Conservation (phyloP, 495 filamentous ascomycete genomes). For the Neurospora sp. region DNA sequence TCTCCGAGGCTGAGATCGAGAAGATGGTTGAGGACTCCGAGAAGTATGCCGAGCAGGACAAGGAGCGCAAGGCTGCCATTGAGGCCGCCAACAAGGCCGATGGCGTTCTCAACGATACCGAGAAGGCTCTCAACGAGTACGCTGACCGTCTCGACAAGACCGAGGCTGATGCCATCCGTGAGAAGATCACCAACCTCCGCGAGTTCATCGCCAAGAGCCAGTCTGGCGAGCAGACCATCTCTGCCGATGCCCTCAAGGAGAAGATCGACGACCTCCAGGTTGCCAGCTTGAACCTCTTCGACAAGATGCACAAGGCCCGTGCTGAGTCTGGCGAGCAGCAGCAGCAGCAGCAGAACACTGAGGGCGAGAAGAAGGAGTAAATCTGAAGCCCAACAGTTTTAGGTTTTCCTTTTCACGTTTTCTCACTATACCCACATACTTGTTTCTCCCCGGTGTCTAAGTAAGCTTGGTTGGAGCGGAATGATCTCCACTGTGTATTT, state of each 20-base stretch:
- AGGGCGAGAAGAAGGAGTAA: conserved; percentile 75
- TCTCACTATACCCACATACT: conserved; percentile 14
- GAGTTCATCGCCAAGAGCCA: conserved; percentile 93
- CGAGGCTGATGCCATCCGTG: conserved; percentile 80
- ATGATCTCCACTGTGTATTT: conserved; percentile 23
- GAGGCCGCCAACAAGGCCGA: conserved; percentile 96
- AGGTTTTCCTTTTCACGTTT: conserved; percentile 5
- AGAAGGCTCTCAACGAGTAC: conserved; percentile 96
- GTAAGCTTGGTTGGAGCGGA: conserved; percentile 21
- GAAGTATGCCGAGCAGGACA: conserved; percentile 89
- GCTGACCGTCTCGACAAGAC: conserved; percentile 93
- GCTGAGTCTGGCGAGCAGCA: conserved; percentile 47
- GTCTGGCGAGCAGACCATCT: conserved; percentile 75
- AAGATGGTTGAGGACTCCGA: conserved; percentile 96
- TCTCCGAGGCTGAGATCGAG: conserved; percentile 89
- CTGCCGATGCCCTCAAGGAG: conserved; percentile 86
- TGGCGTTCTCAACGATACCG: conserved; percentile 91
- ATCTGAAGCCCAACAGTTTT: conserved; percentile 33
- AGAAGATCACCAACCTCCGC: conserved; percentile 84
- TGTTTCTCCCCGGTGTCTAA: conserved; percentile 24
- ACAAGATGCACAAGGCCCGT: conserved; percentile 99
- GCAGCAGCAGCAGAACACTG: conserved; percentile 36
- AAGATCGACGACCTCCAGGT: conserved; percentile 97
- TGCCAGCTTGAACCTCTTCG: conserved; percentile 91
- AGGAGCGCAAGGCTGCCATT: conserved; percentile 91